These are phyloP conservation scores for Simplicillium aogashimaense DNA, from an alignment of 2,329 filamentous ascomycete species.

Conservation along the genomic window DNA sequence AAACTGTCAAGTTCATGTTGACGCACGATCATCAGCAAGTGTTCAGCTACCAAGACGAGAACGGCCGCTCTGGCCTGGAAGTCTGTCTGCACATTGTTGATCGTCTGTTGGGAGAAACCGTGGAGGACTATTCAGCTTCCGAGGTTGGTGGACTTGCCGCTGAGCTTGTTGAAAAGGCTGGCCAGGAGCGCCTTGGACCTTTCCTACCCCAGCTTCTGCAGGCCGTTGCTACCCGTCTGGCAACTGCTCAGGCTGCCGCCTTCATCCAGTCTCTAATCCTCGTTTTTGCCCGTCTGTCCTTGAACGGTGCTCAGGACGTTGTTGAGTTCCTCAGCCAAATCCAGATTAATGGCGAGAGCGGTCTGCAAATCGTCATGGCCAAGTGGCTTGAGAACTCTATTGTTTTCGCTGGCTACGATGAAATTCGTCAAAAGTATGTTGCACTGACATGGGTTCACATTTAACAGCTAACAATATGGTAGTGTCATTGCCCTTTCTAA, in stretches of 20 bases:
- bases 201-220: slow-evolving; percentile 81
- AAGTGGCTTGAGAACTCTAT: slow-evolving; percentile 98
- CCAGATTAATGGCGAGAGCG: slow-evolving; percentile 67
- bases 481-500: slow-evolving; percentile 90
- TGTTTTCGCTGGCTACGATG: slow-evolving; percentile 96
- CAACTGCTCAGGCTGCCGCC: slow-evolving; percentile 70
- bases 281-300: slow-evolving; percentile 83
- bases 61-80: slow-evolving; percentile 74
- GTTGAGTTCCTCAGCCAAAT: slow-evolving; percentile 85
- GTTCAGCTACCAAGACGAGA: slow-evolving; percentile 74
- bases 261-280: slow-evolving; percentile 95
- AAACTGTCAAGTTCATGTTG: slow-evolving; percentile 81
- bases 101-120: slow-evolving; percentile 68
- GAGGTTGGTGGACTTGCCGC: slow-evolving; percentile 92
- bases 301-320: slow-evolving; percentile 79
- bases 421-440: slow-evolving; percentile 90
- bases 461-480: slow-evolving; percentile 1
- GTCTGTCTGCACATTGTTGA: slow-evolving; percentile 88
- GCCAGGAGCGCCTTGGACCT: slow-evolving; percentile 80
- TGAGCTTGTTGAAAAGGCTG: slow-evolving; percentile 91
- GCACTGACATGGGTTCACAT: not conserved
- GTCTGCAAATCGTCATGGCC: slow-evolving; percentile 78
- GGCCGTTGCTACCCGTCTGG: slow-evolving; percentile 78
- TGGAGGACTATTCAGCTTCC: slow-evolving; percentile 92
- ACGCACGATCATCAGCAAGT: slow-evolving; percentile 85